phyloP scores from a whole-genome alignment of 2,329 filamentous ascomycete species.

The Apiospora hydei region DNA sequence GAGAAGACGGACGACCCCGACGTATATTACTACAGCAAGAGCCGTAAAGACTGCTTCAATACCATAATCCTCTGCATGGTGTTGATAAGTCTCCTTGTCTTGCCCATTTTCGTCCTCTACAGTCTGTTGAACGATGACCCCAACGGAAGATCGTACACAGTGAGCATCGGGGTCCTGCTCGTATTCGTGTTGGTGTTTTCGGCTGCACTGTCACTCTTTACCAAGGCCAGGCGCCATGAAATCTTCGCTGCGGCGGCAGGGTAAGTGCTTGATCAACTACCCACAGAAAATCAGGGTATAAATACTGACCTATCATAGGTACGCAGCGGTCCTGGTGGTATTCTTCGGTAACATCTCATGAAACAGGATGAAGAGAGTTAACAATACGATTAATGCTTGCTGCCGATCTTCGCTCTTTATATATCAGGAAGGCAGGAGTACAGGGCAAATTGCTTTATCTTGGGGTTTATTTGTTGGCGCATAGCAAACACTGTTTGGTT shows the following conservation, averaged over 20 bases:
- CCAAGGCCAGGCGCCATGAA: slow-evolving; percentile 19
- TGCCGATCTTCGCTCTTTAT: too few species aligned
- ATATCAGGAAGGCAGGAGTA: too few species aligned
- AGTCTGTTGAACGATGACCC: neutral
- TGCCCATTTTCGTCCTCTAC: neutral
- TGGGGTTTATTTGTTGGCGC: too few species aligned
- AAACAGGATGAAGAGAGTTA: too few species aligned
- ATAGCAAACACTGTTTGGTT: too few species aligned
- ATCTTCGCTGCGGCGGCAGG: slow-evolving; percentile 23
- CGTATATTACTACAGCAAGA: slow-evolving; percentile 17
- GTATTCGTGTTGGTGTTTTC: slow-evolving; percentile 18
- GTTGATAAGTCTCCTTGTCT: neutral
- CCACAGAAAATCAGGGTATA: too few species aligned
- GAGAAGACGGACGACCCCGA: slow-evolving; percentile 23
- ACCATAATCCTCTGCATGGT: neutral
- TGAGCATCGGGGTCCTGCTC: slow-evolving; percentile 16
- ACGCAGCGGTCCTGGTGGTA: slow-evolving; percentile 20
- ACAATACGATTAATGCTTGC: too few species aligned
- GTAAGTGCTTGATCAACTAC: too few species aligned
- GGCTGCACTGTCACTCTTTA: slow-evolving; percentile 20
- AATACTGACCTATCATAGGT: slow-evolving; percentile 15
- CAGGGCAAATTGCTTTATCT: too few species aligned
- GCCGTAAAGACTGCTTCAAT: slow-evolving; percentile 18
- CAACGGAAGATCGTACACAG: neutral
- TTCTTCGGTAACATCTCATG: slow-evolving; percentile 23